A percentile compares a stretch with the other conserved stretches of the same genome.
phyloP scores from a whole-genome alignment of 768 basidiomycete species.

The Termitomyces eurrhizus region DNA sequence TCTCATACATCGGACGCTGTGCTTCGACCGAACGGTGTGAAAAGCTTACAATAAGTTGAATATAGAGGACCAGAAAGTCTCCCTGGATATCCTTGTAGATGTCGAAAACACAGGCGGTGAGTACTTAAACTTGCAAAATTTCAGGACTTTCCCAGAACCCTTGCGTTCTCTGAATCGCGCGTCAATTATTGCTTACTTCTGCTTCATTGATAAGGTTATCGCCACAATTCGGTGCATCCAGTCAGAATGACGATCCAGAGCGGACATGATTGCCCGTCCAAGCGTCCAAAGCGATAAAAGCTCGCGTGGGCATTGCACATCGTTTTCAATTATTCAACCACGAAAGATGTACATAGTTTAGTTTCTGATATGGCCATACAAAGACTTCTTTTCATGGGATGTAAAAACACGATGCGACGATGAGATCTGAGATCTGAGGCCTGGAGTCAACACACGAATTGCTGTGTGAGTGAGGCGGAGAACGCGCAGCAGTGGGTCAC shows the following conservation, averaged over 20 bases:
- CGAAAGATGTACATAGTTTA: background rate
- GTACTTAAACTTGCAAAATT: background rate
- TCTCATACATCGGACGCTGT: background rate
- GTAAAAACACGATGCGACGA: background rate
- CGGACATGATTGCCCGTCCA: background rate
- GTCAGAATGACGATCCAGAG: too few species aligned
- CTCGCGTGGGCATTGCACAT: background rate
- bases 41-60: background rate
- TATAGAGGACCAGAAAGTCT: background rate
- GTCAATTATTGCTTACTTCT: background rate
- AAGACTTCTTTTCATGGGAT: too few species aligned
- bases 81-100: background rate
- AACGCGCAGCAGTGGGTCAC: background rate
- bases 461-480: background rate
- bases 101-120: background rate
- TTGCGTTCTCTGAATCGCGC: background rate
- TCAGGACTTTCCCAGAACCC: background rate
- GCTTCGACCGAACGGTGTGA: background rate
- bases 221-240: too few species aligned
- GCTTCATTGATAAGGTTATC: too few species aligned
- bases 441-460: background rate
- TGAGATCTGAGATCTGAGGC: background rate
- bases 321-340: background rate
- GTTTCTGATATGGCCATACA: background rate
- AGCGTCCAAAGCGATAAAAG: background rate